Conservation (phyloP, 176 grass and related monocot species). For the Ensete glaucum region DNA sequence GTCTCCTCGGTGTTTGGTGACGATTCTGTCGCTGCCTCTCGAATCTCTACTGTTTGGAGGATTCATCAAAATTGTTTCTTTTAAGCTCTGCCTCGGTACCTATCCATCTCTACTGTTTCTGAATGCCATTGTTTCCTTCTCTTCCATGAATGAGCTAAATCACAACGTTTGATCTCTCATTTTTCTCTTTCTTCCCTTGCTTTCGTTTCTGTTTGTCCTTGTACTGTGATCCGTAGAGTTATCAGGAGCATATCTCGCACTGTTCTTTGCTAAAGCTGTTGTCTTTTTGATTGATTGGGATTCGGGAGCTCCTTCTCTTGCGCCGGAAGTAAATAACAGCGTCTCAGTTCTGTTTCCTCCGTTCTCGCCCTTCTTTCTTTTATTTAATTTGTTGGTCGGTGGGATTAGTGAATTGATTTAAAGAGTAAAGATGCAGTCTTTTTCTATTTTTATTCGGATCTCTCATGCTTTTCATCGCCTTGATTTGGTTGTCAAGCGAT, state of each 20-base stretch:
- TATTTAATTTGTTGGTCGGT: neutral
- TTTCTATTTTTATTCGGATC: neutral
- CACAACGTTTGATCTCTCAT: neutral
- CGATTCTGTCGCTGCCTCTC: neutral
- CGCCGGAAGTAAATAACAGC: neutral
- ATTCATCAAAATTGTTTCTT: slow-evolving; percentile 1
- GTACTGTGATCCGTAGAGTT: neutral
- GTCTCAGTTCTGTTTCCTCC: neutral
- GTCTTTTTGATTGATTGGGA: neutral
- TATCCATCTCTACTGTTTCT: neutral
- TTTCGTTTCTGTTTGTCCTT: neutral
- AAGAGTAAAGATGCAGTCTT: neutral
- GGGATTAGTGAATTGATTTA: neutral
- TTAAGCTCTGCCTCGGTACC: neutral
- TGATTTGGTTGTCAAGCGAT: neutral
- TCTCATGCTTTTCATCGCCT: neutral
- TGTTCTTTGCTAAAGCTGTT: neutral
- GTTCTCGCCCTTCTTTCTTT: neutral
- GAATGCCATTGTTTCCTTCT: neutral
- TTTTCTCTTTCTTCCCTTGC: neutral
- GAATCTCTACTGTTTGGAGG: neutral
- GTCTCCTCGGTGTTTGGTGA: neutral
- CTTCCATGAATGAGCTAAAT: neutral
- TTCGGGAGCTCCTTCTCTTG: neutral
- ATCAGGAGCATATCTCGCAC: neutral